Evolutionary conservation across 164 flowering plant species (phyloP), one percentile per base, ranked within the genome.

Genomic region (Nelumbo lutea): DNA sequence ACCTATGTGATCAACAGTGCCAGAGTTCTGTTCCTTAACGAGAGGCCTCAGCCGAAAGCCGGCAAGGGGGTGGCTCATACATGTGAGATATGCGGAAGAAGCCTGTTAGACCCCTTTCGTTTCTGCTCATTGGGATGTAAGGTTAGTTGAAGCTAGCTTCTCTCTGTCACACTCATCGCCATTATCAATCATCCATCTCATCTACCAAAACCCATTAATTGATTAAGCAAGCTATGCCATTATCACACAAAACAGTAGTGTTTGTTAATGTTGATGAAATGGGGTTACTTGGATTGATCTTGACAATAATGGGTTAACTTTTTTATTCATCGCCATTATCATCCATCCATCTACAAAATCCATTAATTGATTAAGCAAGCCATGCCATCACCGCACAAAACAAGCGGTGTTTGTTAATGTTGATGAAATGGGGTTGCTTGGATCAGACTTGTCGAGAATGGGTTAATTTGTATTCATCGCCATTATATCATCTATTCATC

Each of bases 1-100:
- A 94, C 96, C 0, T 94, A 94, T 77, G 96, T 91, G 82, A 94
- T 94, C 15, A 94, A 94, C 83, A 89, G 97, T 68, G 98, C 98
- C 0, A 83, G 93, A 68, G 96, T 94, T 15, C 5, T 91, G 79
- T 94, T 94, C 66, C 77, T 94, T 59, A 94, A 91, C 64, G 95
- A 94, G 77, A 77, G 98, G 76, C 98, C 97, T 45, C 98, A 91
- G 77, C 97, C 97, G 0, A 88, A 83, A 65, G 47, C 86, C 39
- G 87, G 86, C 3, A 89, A 88, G 68, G 85, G 87, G 1, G 93
- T 83, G 42, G 73, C 97, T 61, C 90, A 88, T 69, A 71, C 80
- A 47, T 94, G 98, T 74, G 90, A 91, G 70, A 84, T 87, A 46
- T 94, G 98, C 75, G 84, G 84, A 5, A 79, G 98, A 67, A 87